phyloP scores from a whole-genome alignment of 2,329 filamentous ascomycete genomes.

The Triangularia setosa region DNA sequence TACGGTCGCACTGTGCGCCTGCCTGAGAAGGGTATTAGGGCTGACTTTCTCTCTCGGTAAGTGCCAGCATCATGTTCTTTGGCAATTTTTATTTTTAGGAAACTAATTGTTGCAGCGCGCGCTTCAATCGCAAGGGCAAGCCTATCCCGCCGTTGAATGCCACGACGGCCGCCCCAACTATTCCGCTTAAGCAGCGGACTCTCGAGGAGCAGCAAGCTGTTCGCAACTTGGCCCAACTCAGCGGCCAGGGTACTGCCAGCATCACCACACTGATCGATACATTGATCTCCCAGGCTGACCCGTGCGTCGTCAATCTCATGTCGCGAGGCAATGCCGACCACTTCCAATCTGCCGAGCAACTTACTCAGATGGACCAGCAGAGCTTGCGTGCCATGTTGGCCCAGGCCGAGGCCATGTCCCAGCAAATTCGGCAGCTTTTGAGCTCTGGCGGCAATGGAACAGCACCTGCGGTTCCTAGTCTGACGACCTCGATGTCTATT shows the following conservation, averaged over 20 bases:
- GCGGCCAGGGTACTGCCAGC: conserved; percentile 45
- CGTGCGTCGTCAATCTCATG: conserved; percentile 45
- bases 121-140: conserved; percentile 28
- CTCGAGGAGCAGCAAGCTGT: conserved; percentile 64
- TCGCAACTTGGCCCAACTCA: conserved; percentile 58
- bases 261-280: conserved; percentile 54
- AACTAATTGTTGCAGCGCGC: conserved; percentile 29
- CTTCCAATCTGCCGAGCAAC: conserved; percentile 35
- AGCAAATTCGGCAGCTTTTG: conserved; percentile 34
- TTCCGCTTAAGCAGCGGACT: conserved; percentile 35
- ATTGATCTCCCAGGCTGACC: conserved; percentile 50
- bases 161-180: not conserved
- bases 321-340: conserved; percentile 44
- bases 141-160: conserved; percentile 28
- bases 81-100: no score
- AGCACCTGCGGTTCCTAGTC: conserved; percentile 12
- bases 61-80: conserved; percentile 26
- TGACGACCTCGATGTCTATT: conserved; percentile 21
- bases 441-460: conserved; percentile 1
- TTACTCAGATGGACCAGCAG: conserved; percentile 41
- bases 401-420: conserved; percentile 43
- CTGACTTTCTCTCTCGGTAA: conserved; percentile 68
- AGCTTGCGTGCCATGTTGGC: conserved; percentile 47
- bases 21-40: conserved; percentile 59
- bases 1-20: conserved; percentile 65